Conservation (phyloP, 2,329 filamentous ascomycete genomes). For the Falciphora oryzae region DNA sequence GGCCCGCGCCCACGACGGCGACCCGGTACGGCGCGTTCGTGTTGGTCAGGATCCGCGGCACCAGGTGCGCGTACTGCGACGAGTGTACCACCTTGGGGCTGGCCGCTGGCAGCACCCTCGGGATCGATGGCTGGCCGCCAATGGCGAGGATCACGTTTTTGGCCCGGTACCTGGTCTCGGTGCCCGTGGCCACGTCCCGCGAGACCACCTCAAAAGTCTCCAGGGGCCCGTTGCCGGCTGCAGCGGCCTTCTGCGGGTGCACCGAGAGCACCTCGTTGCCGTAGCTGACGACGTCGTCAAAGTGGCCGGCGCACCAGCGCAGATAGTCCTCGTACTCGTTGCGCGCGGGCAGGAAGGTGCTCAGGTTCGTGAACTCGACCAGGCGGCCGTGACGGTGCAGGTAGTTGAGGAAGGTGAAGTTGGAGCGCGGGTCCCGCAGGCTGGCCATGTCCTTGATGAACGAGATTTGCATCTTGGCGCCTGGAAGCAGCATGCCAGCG, state of each 20-base stretch:
- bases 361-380: conserved; percentile 83
- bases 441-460: conserved; percentile 96
- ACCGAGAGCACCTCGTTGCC: conserved; percentile 71
- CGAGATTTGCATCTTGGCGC: conserved; percentile 94
- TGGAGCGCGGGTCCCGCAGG: conserved; percentile 76
- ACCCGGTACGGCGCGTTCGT: conserved; percentile 59
- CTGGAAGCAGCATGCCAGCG: conserved; percentile 88
- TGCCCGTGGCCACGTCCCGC: conserved; percentile 53
- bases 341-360: conserved; percentile 80
- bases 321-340: conserved; percentile 95
- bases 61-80: conserved; percentile 69
- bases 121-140: conserved; percentile 63
- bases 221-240: conserved; percentile 42
- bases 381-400: conserved; percentile 75
- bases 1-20: conserved; percentile 81
- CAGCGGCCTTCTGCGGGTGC: conserved; percentile 47
- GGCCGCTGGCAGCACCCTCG: conserved; percentile 59
- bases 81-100: conserved; percentile 79
- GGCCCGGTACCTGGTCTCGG: conserved; percentile 45
- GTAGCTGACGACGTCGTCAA: conserved; percentile 68
- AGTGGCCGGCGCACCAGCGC: conserved; percentile 81
- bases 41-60: conserved; percentile 54
- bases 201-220: conserved; percentile 64
- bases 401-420: conserved; percentile 96
- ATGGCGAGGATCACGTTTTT: conserved; percentile 60